Conservation (phyloP, 305 asterid species). For the Fraxinus latifolia region DNA sequence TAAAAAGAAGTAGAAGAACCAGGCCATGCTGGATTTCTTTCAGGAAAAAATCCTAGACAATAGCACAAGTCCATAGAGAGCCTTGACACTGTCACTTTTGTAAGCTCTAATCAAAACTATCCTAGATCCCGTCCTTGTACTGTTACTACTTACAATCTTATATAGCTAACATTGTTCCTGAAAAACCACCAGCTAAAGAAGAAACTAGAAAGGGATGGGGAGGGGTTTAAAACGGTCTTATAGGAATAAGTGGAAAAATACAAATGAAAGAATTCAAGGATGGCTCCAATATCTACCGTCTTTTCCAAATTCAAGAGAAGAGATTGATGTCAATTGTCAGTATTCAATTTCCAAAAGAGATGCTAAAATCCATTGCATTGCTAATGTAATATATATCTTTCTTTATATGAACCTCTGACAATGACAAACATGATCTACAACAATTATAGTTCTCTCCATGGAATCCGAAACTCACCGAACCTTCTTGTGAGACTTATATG, state of each 20-base stretch:
- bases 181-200: neutral
- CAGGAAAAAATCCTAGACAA: neutral
- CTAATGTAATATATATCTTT: slow-evolving; percentile 21
- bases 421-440: slow-evolving; percentile 31
- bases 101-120: neutral
- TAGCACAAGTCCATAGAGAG: neutral
- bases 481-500: slow-evolving; percentile 63
- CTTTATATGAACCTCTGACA: slow-evolving; percentile 37
- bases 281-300: neutral
- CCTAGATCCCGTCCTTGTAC: neutral
- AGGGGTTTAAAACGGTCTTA: neutral
- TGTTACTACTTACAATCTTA: neutral
- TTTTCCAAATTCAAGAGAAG: neutral
- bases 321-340: neutral
- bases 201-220: neutral
- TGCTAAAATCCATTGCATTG: slow-evolving; percentile 22
- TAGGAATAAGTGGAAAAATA: neutral
- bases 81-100: neutral
- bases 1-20: neutral
- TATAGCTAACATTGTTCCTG: neutral
- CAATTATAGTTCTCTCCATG: slow-evolving; percentile 16
- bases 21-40: neutral
- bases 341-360: neutral
- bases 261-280: neutral
- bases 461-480: slow-evolving; percentile 51